Percentiles rank a stretch among this genome's conserved stretches.
phyloP scores from a whole-genome alignment of 176 grass and related monocot species.

The Lolium perenne region DNA sequence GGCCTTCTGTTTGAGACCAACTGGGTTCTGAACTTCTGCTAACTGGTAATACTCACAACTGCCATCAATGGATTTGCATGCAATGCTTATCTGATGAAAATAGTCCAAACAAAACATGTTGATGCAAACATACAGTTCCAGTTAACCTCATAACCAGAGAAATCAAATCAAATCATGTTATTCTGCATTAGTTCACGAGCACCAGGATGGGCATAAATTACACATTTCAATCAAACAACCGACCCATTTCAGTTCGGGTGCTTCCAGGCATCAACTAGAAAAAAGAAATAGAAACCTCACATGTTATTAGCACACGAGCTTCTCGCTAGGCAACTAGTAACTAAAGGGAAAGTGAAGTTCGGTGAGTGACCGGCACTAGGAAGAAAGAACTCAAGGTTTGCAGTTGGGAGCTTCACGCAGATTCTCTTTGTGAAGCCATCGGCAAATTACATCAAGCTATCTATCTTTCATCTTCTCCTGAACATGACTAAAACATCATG shows the following conservation, averaged over 20 bases:
- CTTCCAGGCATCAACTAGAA: conserved; percentile 28
- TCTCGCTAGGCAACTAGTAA: conserved; percentile 1
- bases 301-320: conserved; percentile 49
- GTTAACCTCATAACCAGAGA: conserved; percentile 4
- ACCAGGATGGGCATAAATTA: neutral
- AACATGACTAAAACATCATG: conserved; percentile 21
- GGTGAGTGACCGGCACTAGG: conserved; percentile 30
- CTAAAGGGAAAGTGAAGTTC: conserved; percentile 28
- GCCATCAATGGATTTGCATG: neutral
- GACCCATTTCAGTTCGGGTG: conserved; percentile 40
- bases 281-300: conserved; percentile 38
- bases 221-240: neutral
- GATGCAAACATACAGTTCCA: conserved; percentile 11
- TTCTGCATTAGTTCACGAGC: conserved; percentile 20
- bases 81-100: neutral
- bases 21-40: neutral
- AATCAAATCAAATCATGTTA: conserved; percentile 1
- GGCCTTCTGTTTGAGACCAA: neutral
- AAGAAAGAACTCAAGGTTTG: conserved; percentile 46
- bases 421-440: conserved; percentile 77
- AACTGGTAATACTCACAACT: neutral
- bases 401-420: conserved; percentile 57
- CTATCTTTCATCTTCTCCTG: conserved; percentile 35
- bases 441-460: conserved; percentile 58
- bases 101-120: neutral